These are phyloP conservation scores for Inga laurina DNA, from an alignment of 306 rosid genomes.

Conservation along the genomic window DNA sequence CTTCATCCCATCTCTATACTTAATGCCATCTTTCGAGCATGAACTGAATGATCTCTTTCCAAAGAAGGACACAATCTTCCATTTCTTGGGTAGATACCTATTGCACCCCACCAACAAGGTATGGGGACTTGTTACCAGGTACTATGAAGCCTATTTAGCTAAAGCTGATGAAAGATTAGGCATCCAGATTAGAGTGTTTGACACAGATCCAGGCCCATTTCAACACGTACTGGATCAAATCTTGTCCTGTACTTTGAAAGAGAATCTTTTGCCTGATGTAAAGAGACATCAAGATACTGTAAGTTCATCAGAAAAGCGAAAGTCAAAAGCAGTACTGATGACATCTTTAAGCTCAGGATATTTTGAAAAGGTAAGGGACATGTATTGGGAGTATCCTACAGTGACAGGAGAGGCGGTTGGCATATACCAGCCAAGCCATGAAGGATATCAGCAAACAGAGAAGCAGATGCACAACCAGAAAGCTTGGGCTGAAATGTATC, in stretches of 20 bases:
- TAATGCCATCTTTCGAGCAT: conserved; percentile 71
- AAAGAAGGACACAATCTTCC: conserved; percentile 67
- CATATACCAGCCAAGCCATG: conserved; percentile 73
- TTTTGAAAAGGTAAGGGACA: conserved; percentile 57
- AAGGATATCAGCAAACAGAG: conserved; percentile 70
- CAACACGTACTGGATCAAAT: conserved; percentile 73
- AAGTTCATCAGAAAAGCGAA: conserved; percentile 31
- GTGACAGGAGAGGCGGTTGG: conserved; percentile 63
- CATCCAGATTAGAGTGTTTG: conserved; percentile 74
- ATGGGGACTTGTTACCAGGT: conserved; percentile 73
- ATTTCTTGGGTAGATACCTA: conserved; percentile 73
- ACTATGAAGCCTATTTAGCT: conserved; percentile 65
- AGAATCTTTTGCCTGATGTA: conserved; percentile 61
- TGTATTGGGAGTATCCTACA: conserved; percentile 74
- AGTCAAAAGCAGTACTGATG: conserved; percentile 62
- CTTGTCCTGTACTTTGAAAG: conserved; percentile 55
- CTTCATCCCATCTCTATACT: conserved; percentile 65
- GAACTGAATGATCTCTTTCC: conserved; percentile 68
- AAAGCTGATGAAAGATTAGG: conserved; percentile 70
- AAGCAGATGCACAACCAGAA: conserved; percentile 66
- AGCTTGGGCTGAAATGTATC: conserved; percentile 76
- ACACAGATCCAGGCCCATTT: conserved; percentile 61
- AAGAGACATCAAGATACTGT: conserved; percentile 23
- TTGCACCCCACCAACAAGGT: conserved; percentile 68
- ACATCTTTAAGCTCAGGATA: conserved; percentile 71